These are phyloP conservation scores for Leishmania tropica DNA, from an alignment of 208 protist genomes.

Conservation along the genomic window DNA sequence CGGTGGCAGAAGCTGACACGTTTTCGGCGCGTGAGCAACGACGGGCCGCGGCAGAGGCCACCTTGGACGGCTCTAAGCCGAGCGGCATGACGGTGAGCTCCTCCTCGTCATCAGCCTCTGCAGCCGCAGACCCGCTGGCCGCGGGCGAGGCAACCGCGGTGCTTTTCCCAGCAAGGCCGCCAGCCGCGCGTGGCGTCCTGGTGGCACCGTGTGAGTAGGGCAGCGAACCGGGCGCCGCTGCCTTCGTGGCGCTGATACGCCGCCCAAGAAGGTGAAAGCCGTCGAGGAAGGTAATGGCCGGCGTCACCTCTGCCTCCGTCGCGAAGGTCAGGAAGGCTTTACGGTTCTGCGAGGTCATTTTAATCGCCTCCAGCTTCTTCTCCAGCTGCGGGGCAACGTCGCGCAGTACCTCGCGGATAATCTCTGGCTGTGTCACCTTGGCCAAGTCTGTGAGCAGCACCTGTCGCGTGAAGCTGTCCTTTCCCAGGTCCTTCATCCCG, in stretches of 20 bases:
- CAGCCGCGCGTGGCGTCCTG: slow-evolving; percentile 10
- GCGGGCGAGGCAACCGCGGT: not conserved
- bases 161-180: not conserved
- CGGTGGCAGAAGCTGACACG: slow-evolving; percentile 3
- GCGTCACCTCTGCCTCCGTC: slow-evolving; percentile 63
- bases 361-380: slow-evolving; percentile 84
- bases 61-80: slow-evolving; percentile 32
- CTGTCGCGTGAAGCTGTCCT: slow-evolving; percentile 81
- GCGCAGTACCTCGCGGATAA: slow-evolving; percentile 87
- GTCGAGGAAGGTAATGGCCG: slow-evolving; percentile 83
- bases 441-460: slow-evolving; percentile 86
- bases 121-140: not conserved
- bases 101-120: slow-evolving; percentile 19
- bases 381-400: slow-evolving; percentile 88
- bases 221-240: slow-evolving; percentile 80
- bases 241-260: slow-evolving; percentile 62
- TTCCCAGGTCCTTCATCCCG: slow-evolving; percentile 59
- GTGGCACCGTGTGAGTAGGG: slow-evolving; percentile 66
- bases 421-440: slow-evolving; percentile 84
- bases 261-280: slow-evolving; percentile 85
- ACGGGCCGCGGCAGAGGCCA: slow-evolving; percentile 6
- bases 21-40: slow-evolving; percentile 2
- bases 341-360: slow-evolving; percentile 91
- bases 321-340: slow-evolving; percentile 91
- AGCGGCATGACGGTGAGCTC: slow-evolving; percentile 47